Evolutionary conservation across 2,329 filamentous ascomycete genomes (phyloP), one percentile per base, ranked within the genome.

Genomic region (Teratosphaeria zuluensis): DNA sequence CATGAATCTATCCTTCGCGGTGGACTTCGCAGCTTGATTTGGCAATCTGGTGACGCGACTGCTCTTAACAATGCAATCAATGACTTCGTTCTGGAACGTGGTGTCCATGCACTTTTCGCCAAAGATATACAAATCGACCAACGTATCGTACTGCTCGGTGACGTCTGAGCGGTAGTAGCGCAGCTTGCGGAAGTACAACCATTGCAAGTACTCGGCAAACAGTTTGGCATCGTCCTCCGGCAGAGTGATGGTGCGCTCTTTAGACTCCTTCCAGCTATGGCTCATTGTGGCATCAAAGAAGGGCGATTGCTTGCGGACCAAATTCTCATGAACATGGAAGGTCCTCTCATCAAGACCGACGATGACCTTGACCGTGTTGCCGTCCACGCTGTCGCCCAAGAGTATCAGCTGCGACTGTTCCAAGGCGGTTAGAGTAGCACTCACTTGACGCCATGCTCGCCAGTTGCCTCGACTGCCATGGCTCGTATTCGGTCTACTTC

Each of bases 161-260:
- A 35, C 7, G 32, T 35, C 12, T 12, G 32, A 35, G 32, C 32
- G 32, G 12, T 35, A 35, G 12, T 35, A 35, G 32, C 12, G 32
- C 32, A 35, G 12, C 1, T 35, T 35, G 32, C 32, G 32, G 12
- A 12, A 8, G 56, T 67, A 65, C 1, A 66, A 31, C 61, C 60
- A 66, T 8, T 58, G 38, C 4, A 58, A 31, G 35, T 66, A 66
- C 9, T 62, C 16, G 3, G 21, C 28, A 54, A 66, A 65, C 0
- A 56, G 21, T 1, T 33, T 42, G 1, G 59, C 51, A 1, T 58
- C 48, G 35, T 60, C 62, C 7, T 59, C 58, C 1, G 61, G 57
- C 6, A 61, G 46, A 0, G 33, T 31, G 11, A 63, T 59, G n/a
- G 30, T 51, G 12, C 58, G 61, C 24, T 60, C 58, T 8, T 58